Evolutionary conservation across 1,139 yeast species (phyloP).

Genomic region (Protomyces inouyei): DNA sequence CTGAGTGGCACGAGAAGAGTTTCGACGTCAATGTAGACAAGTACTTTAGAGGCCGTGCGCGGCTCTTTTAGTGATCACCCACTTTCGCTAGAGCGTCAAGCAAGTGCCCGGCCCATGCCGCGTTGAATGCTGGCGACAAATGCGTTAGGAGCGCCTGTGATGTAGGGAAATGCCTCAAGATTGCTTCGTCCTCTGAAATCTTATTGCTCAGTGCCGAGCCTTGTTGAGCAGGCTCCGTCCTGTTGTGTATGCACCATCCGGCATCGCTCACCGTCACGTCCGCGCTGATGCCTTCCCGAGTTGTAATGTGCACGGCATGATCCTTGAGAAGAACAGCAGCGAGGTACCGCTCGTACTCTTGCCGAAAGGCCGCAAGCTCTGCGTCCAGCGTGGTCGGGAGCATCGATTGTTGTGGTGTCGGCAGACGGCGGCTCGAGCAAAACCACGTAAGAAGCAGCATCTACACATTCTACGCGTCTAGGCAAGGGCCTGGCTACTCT

Average conservation of each 20-base stretch:
- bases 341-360: neutral
- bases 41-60: conserved; percentile 17
- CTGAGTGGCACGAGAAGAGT: conserved; percentile 17
- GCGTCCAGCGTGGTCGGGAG: neutral
- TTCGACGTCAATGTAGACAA: conserved; percentile 24
- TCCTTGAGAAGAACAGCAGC: neutral
- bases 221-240: neutral
- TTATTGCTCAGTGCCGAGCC: neutral
- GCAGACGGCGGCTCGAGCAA: neutral
- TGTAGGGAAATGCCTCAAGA: neutral
- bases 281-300: neutral
- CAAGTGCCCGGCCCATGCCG: neutral
- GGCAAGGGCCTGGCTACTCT: neutral
- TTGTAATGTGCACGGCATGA: neutral
- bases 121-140: neutral
- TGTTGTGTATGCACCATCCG: neutral
- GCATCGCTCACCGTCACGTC: neutral
- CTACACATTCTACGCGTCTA: neutral
- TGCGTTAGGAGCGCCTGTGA: neutral
- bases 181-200: neutral
- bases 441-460: neutral
- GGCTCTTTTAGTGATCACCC: conserved; percentile 6
- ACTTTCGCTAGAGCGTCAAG: neutral
- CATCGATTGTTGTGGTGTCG: neutral
- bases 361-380: neutral